Evolutionary conservation across 2,329 filamentous ascomycete species (phyloP).

Genomic region (Lojkania enalia): DNA sequence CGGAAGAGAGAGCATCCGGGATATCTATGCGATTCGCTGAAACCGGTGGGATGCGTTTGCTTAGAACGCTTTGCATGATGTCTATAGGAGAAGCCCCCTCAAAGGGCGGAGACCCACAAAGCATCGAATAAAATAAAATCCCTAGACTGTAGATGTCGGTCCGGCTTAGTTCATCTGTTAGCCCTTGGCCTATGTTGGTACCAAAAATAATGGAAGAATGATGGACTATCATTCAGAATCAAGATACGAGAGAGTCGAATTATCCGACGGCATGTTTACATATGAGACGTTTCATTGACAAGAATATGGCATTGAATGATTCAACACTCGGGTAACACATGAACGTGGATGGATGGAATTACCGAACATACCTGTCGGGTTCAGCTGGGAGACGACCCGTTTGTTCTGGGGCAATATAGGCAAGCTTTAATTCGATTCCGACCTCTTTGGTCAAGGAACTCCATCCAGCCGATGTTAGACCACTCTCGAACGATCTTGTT

Average conservation of each 20-base stretch:
- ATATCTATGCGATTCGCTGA: slow-evolving; percentile 79
- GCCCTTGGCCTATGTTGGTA: too few species aligned
- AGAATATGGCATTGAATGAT: too few species aligned
- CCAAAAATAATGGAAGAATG: too few species aligned
- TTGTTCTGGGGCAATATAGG: slow-evolving; percentile 93
- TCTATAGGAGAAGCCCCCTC: slow-evolving; percentile 80
- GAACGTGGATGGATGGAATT: not conserved
- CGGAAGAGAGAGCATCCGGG: slow-evolving; percentile 76
- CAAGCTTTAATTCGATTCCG: slow-evolving; percentile 84
- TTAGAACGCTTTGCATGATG: slow-evolving; percentile 86
- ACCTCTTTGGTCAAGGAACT: slow-evolving; percentile 78
- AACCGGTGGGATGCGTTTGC: slow-evolving; percentile 74
- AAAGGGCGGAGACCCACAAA: slow-evolving; percentile 76
- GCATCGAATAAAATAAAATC: slow-evolving; percentile 77
- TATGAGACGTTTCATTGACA: too few species aligned
- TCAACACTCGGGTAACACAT: too few species aligned
- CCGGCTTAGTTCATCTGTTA: slow-evolving; percentile 46
- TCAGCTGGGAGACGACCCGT: slow-evolving; percentile 91
- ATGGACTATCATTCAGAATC: too few species aligned
- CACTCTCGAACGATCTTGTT: slow-evolving; percentile 85
- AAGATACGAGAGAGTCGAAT: too few species aligned
- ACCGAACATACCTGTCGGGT: slow-evolving; percentile 68
- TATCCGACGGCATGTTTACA: too few species aligned
- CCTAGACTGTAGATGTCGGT: slow-evolving; percentile 95
- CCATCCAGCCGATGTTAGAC: slow-evolving; percentile 83